These are phyloP conservation scores for Trichoderma hamatum DNA, from an alignment of 2,329 filamentous ascomycete species.

Conservation along the genomic window DNA sequence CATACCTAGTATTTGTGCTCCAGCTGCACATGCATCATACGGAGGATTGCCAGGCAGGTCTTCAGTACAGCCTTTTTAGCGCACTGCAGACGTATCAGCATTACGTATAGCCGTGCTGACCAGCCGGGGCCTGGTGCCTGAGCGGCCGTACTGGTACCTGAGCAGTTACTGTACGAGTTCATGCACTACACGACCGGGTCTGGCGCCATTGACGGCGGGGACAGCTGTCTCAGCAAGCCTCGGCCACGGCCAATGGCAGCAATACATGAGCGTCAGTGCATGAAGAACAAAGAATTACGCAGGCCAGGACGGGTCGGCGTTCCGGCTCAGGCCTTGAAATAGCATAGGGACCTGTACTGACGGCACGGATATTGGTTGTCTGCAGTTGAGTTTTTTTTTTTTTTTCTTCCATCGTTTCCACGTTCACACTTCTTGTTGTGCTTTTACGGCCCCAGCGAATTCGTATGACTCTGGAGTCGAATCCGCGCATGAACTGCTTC, in stretches of 20 bases:
- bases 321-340: background rate
- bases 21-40: background rate
- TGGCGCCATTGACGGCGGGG: background rate
- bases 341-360: background rate
- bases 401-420: background rate
- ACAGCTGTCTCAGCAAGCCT: background rate
- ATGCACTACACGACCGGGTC: background rate
- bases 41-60: background rate
- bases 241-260: background rate
- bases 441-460: background rate
- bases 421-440: background rate
- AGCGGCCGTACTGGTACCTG: constrained; percentile 9
- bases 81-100: background rate
- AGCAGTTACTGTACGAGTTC: background rate
- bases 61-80: background rate
- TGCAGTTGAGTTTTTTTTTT: background rate
- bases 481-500: background rate
- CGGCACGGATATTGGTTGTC: background rate
- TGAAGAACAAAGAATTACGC: background rate
- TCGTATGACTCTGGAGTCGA: background rate
- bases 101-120: background rate
- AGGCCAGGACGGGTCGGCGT: background rate
- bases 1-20: background rate
- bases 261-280: background rate
- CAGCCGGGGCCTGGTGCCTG: constrained; percentile 15